Percentiles rank a stretch among this genome's conserved stretches.
Evolutionary conservation across 1,284 basidiomycete species (phyloP).

Genomic region (Fomitiporia mediterranea): DNA sequence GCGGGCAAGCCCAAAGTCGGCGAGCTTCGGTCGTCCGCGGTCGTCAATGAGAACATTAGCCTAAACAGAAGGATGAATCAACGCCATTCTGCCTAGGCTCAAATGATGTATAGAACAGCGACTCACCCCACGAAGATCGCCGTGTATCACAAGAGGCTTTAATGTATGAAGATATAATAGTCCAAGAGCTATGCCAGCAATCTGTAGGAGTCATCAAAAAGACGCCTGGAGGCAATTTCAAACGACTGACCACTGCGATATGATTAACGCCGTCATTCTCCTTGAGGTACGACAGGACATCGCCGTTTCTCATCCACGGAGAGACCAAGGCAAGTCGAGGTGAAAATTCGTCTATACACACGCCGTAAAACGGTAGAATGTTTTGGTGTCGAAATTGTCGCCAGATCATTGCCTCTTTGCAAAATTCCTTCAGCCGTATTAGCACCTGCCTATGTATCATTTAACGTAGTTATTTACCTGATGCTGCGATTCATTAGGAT

Average conservation of each 20-base stretch:
- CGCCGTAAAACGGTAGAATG: slow-evolving; percentile 11
- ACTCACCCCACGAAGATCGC: slow-evolving; percentile 17
- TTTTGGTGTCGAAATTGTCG: slow-evolving; percentile 4
- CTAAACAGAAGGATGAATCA: too few species aligned
- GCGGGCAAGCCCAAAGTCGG: slow-evolving; percentile 14
- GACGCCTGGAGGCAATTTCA: too few species aligned
- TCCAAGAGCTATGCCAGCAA: slow-evolving; percentile 8
- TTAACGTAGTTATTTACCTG: too few species aligned
- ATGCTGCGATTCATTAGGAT: not conserved
- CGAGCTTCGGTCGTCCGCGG: not conserved
- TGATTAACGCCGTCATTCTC: not conserved
- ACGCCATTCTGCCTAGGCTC: too few species aligned
- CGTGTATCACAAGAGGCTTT: slow-evolving; percentile 17
- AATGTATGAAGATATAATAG: slow-evolving; percentile 16
- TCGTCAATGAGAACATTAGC: slow-evolving; percentile 15
- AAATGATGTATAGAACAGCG: too few species aligned
- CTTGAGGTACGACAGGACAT: slow-evolving; percentile 4
- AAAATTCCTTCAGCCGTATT: slow-evolving; percentile 7
- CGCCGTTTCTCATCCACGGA: slow-evolving; percentile 12
- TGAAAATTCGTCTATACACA: not conserved
- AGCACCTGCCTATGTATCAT: too few species aligned
- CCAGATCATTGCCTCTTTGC: slow-evolving; percentile 17
- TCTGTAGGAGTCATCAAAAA: not conserved
- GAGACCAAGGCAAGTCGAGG: slow-evolving; percentile 10
- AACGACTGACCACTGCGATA: not conserved